Evolutionary conservation across 768 basidiomycete genomes (phyloP), one percentile per base, ranked within the genome.

Genomic region (Zangia roseola): DNA sequence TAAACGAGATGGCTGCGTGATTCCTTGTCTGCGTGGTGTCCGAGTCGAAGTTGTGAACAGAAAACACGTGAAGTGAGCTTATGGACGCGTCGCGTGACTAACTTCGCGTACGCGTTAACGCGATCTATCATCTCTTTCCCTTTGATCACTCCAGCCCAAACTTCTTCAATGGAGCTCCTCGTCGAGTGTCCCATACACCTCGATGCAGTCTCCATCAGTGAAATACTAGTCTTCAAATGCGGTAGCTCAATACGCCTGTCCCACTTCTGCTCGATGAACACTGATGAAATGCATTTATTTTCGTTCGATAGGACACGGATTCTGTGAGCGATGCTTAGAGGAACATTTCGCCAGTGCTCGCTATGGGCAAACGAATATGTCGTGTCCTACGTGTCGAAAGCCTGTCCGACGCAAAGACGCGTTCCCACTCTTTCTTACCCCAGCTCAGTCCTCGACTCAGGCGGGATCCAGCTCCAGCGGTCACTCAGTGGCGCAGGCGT

Each of bases 151-250:
- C 47, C 33, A 46, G 5, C 39, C 16, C 19, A 40, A 61, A 31
- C 30, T 2, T 14, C 34, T 20, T 50, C 61, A 56, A 53, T 49
- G 20, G 55, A 62, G 37, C 24, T 67, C 6, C 35, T 62, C 12
- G 54, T 67, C 40, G 67, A 69, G 26, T 67, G 65, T 23, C 65
- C 67, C 9, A 67, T 67, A n/a, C 65, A 67, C 28, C 60, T 67
- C 4, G 65, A 62, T 7, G 53, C 56, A 0, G 65, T 67, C 6
- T 43, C 56, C 31, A 55, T 67, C 44, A 60, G 55, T 10, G 55
- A 69, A 5, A 51, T 67, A 37, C 56, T 60, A 43, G 56, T 59
- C 8, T 65, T 69, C 53, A 67, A 46, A 56, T 67, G 65, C 46
- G 65, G 65, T 67, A 60, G 37, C 38, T 53, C 54, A 44, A 21